Conservation (phyloP, 2,329 filamentous ascomycete genomes). For the Cyanodermella asteris region DNA sequence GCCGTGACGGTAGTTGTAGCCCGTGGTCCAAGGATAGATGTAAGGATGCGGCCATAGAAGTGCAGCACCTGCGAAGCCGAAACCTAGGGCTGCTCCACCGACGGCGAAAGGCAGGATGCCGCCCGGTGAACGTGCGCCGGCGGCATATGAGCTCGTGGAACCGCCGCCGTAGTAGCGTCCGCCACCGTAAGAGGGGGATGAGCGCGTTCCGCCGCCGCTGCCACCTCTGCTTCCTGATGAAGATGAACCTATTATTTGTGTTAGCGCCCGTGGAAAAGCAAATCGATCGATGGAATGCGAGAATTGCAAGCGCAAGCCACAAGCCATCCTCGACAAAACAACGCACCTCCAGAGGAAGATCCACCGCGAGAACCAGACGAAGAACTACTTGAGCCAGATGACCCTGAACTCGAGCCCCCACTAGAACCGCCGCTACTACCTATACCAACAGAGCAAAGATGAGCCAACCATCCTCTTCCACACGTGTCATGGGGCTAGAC, state of each 20-base stretch:
- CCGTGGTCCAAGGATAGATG: conserved; percentile 19
- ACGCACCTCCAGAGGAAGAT: conserved; percentile 2
- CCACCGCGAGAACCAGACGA: conserved; percentile 4
- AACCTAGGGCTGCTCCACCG: conserved; percentile 21
- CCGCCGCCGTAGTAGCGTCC: conserved; percentile 34
- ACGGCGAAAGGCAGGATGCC: conserved; percentile 28
- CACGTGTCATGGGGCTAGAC: too few species aligned
- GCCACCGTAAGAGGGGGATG: conserved; percentile 22
- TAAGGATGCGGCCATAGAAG: conserved; percentile 35
- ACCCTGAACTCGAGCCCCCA: conserved; percentile 8
- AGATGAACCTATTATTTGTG: not conserved
- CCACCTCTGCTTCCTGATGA: conserved; percentile 6
- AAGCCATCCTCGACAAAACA: not conserved
- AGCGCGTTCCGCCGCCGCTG: conserved; percentile 9
- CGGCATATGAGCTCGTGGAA: conserved; percentile 25
- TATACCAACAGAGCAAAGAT: conserved; percentile 8
- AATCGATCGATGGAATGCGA: too few species aligned
- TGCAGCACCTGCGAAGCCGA: too few species aligned
- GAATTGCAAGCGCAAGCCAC: conserved; percentile 4
- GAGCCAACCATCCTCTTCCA: too few species aligned
- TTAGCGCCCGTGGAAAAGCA: not conserved
- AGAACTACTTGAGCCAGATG: conserved; percentile 5
- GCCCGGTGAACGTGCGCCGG: conserved; percentile 22
- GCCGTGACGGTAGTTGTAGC: conserved; percentile 25
- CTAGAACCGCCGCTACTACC: conserved; percentile 10